Evolutionary conservation across 352 stramenopile genomes (phyloP), one percentile per base, ranked within the genome.

Genomic region (Phytophthora litchii): DNA sequence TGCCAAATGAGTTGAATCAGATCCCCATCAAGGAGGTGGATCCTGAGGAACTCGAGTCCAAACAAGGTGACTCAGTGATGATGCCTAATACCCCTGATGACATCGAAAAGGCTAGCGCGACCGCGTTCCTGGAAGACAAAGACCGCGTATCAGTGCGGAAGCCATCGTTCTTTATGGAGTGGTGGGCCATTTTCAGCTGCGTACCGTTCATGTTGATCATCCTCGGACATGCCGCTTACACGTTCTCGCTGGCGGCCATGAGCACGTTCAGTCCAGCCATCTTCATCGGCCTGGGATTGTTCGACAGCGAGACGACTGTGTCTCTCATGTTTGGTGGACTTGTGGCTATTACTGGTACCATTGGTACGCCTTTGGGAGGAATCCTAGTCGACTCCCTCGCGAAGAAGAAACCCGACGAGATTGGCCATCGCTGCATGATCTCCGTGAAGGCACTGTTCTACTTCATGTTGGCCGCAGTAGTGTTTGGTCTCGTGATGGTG

Each of bases 201-300:
- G 38, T 83, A 21, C 72, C 80, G 19, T 98, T 96, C 71, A 67
- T 94, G 51, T 70, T 94, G 7, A 72, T 94, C 34, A 78, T 85
- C 36, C 64, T 97, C 1, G 89, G 89, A 23, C 91, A 96, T 55
- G 83, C 88, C 11, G 83, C 86, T 2, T 96, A 95, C 66, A 94
- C 89, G 47, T 96, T 92, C 63, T 92, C 90, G 20, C 53, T 97
- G 23, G 89, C 83, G 9, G 88, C 83, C 2, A 73, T 98, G 19
- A 92, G 82, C 51, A 80, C 86, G 12, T 98, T 97, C 61, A 91
- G 83, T 27, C 86, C 86, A 2, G 72, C 81, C 20, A 95, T 98
- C 51, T 78, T 98, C 59, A 88, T 97, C 16, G 86, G 88, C 1
- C 70, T 98, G 20, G 89, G 90, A 9, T 76, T 97, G n/a, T 96